Conservation (phyloP, 208 protist species). For the Leishmania braziliensis region DNA sequence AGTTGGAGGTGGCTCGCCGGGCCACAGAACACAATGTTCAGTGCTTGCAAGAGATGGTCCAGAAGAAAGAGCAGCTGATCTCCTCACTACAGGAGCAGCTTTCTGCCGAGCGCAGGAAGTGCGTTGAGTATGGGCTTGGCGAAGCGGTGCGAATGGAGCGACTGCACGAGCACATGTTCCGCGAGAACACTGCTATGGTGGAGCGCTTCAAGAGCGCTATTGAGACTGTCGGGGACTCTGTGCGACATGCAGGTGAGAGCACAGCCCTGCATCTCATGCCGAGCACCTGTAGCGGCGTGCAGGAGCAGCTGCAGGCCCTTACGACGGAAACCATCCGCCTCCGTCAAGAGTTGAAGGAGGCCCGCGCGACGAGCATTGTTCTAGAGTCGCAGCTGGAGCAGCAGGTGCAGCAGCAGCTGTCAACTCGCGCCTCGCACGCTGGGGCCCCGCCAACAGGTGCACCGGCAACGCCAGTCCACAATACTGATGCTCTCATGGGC, state of each 20-base stretch:
- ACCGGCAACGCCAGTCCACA: slow-evolving; percentile 7
- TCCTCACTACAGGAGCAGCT: slow-evolving; percentile 78
- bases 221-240: slow-evolving; percentile 45
- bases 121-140: slow-evolving; percentile 68
- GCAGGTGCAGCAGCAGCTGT: slow-evolving; percentile 46
- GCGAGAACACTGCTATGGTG: slow-evolving; percentile 84
- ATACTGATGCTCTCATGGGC: slow-evolving; percentile 42
- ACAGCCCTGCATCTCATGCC: slow-evolving; percentile 7
- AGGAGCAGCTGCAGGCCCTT: slow-evolving; percentile 62
- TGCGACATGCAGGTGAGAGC: slow-evolving; percentile 20
- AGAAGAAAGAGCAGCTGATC: slow-evolving; percentile 75
- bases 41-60: slow-evolving; percentile 76
- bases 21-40: slow-evolving; percentile 82
- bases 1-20: slow-evolving; percentile 67
- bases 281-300: slow-evolving; percentile 18
- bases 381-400: slow-evolving; percentile 77
- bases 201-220: slow-evolving; percentile 83
- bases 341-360: slow-evolving; percentile 62
- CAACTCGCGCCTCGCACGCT: background rate
- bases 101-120: slow-evolving; percentile 68
- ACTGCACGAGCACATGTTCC: slow-evolving; percentile 83
- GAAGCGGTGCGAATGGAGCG: slow-evolving; percentile 84
- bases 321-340: slow-evolving; percentile 76
- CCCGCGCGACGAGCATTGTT: slow-evolving; percentile 64
- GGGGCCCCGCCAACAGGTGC: background rate